These are phyloP conservation scores for Crithidia fasciculata DNA, from an alignment of 208 protist genomes.

Conservation along the genomic window DNA sequence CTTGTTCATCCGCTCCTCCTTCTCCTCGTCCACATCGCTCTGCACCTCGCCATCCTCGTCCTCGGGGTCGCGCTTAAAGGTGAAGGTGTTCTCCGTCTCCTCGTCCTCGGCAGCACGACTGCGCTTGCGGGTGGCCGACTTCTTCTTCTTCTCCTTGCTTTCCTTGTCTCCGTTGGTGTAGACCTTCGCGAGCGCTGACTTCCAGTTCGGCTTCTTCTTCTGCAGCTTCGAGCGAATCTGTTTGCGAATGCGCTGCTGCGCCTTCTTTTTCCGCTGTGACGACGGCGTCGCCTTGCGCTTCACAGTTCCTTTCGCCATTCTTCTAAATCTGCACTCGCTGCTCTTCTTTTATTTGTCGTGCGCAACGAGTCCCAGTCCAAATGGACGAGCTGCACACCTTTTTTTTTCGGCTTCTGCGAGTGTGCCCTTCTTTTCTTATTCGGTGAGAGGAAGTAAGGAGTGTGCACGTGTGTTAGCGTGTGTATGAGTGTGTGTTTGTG, in stretches of 20 bases:
- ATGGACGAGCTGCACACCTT: no score
- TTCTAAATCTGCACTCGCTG: no score
- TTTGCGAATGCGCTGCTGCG: conserved; percentile 90
- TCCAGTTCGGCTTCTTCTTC: conserved; percentile 84
- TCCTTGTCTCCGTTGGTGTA: conserved; percentile 45
- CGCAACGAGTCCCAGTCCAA: neutral
- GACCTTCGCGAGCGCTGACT: conserved; percentile 66
- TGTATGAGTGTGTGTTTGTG: no score
- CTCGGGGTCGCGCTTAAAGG: conserved; percentile 35
- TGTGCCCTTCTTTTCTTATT: no score
- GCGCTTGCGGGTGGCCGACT: conserved; percentile 48
- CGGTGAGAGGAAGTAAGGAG: no score
- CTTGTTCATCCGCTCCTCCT: conserved; percentile 86
- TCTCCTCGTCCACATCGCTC: conserved; percentile 91
- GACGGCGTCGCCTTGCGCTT: conserved; percentile 87
- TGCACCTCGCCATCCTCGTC: conserved; percentile 83
- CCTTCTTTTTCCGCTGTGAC: conserved; percentile 84
- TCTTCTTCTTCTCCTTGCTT: conserved; percentile 35
- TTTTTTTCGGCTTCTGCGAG: no score
- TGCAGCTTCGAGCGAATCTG: conserved; percentile 75
- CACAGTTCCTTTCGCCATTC: conserved; percentile 77
- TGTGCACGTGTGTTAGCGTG: no score
- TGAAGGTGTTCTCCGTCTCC: conserved; percentile 46
- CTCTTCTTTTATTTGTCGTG: neutral
- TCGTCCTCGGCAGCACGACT: conserved; percentile 30